Evolutionary conservation across 148 eudicot genomes (phyloP), one percentile per base, ranked within the genome.

Genomic region (Persicaria maculosa): DNA sequence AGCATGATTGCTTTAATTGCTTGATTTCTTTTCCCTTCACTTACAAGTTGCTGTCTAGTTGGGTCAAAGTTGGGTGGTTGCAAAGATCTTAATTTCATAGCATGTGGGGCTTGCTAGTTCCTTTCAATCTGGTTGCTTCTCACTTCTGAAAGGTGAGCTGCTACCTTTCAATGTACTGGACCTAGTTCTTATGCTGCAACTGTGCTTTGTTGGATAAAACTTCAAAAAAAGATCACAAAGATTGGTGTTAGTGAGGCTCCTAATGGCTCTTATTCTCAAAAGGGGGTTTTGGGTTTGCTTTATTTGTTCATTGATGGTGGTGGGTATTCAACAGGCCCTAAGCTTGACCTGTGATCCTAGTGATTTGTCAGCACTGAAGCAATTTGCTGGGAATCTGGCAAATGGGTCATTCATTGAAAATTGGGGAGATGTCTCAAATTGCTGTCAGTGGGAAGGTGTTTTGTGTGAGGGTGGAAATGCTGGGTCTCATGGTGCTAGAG

Each of bases 371-470:
- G 92, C 97, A 22, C 72, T 93, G 85, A 84, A 72, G 80, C 88
- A 88, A 74, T 86, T 93, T 80, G 87, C 85, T 17, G 91, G 88
- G 55, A 85, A 91, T 80, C 79, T 93, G 40, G 80, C 85, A 71
- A 81, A 81, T 80, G 94, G 87, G 15, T 74, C 84, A 20, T 77
- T 88, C 62, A 74, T 78, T 62, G 57, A 80, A 53, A 36, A 80
- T 58, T 93, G 98, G 98, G 79, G 74, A 3, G 74, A 74, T 71
- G 79, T 17, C 44, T 74, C 83, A 4, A 44, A 72, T 80, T 93
- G 98, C 67, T 93, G 98, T 81, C 54, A 77, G 2, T 93, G 97
- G 98, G 87, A 89, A 44, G 98, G 98, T 77, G 86, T 91, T 50
- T 68, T 17, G 1, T 93, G 98, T 79, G 88, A 73, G 36, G 14